Evolutionary conservation across 2,329 filamentous ascomycete genomes (phyloP), one percentile per base, ranked within the genome.

Genomic region (Ophiosphaerella narmari): DNA sequence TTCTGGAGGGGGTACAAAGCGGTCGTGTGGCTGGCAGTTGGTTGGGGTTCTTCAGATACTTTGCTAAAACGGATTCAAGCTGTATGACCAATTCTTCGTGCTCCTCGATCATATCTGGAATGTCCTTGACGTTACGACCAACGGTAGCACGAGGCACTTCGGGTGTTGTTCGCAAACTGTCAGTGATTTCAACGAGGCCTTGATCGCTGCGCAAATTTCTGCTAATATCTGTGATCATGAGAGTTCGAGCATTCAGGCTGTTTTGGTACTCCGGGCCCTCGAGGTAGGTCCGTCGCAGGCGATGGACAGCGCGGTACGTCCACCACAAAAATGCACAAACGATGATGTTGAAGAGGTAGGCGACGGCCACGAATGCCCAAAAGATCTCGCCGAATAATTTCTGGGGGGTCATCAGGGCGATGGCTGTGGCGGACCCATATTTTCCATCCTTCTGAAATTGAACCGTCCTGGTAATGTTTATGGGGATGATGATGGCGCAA

Each of bases 101-200:
- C 68, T 95, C 83, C 51, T 88, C 85, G 54, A 99, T 94, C 50
- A 97, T 77, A 14, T 88, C 81, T 9, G 94, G 94, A 11, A 99
- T 80, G 34, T 93, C 87, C 72, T 93, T 96, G 55, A 97, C 91
- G 63, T 97, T 97, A 56, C 94, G 86, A 21, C 91, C 92, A 63
- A 97, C 87, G 9, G 90, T 87, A 16, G 88, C 90, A 55, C 89
- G 83, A 2, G 91, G 90, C 47, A 91, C 85, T 9, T 88, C 89
- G 9, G 89, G 88, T 21, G 87, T 89, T 1, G 90, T 90, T 23
- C 87, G 89, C 34, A 94, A 82, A 52, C 86, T 79, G 57, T 97
- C 91, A 24, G 91, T 90, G 50, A 99, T 83, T 52, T 88, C 84
- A 29, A 91, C 82, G 48, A 99, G 87, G 16, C 93, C 94, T 71